Conservation (phyloP, 1,284 basidiomycete genomes). For the Takashimella tepidaria region DNA sequence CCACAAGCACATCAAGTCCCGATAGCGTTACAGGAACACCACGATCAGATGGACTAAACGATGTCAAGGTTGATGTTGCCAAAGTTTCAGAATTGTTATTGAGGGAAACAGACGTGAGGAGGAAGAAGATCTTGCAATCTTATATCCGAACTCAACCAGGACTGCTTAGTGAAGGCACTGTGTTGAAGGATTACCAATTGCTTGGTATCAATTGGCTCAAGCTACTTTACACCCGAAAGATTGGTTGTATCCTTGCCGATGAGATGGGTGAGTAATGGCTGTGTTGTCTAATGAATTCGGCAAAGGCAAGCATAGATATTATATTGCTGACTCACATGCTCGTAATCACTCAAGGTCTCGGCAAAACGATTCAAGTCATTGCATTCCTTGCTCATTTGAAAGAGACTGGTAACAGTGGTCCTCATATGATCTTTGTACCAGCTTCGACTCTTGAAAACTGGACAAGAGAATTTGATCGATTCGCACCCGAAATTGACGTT, state of each 20-base stretch:
- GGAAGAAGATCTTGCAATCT: constrained; percentile 43
- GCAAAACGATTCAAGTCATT: constrained; percentile 89
- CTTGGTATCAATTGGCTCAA: constrained; percentile 97
- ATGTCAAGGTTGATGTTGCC: constrained; percentile 44
- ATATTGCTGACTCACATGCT: no score
- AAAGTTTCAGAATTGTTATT: constrained; percentile 42
- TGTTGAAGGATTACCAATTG: constrained; percentile 93
- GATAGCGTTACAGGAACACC: constrained; percentile 41
- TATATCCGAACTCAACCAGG: constrained; percentile 70
- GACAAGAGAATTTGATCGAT: constrained; percentile 90
- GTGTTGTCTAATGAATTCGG: not conserved
- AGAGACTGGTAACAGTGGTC: constrained; percentile 68
- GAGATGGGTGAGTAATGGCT: constrained; percentile 84
- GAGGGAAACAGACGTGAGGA: constrained; percentile 34
- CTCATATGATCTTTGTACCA: constrained; percentile 91
- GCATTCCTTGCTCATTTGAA: constrained; percentile 89
- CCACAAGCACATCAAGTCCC: constrained; percentile 26
- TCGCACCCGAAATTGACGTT: constrained; percentile 77
- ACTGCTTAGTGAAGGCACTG: constrained; percentile 62
- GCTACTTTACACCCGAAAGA: constrained; percentile 70
- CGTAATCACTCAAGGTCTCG: constrained; percentile 67
- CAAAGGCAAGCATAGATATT: no score
- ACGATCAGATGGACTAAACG: constrained; percentile 40
- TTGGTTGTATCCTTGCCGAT: constrained; percentile 94
- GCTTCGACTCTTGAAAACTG: constrained; percentile 98